These are phyloP conservation scores for Pythium myriotylum DNA, from an alignment of 352 stramenopile genomes.

Conservation along the genomic window DNA sequence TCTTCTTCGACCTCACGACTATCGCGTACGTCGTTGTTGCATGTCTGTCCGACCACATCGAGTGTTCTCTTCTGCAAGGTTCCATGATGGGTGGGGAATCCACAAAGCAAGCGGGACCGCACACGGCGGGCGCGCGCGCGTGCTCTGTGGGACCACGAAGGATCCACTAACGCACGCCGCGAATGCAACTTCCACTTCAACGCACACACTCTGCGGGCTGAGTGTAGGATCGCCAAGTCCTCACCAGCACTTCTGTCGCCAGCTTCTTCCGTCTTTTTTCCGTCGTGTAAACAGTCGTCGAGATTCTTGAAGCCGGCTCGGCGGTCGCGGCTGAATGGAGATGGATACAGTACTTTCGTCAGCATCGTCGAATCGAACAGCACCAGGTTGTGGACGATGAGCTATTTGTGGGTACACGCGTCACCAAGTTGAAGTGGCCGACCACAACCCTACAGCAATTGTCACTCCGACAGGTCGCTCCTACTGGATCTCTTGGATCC, in stretches of 20 bases:
- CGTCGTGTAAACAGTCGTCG: constrained; percentile 1
- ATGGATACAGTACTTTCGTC: constrained; percentile 3
- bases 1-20: too few relatives aligned
- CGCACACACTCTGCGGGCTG: not conserved
- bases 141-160: not conserved
- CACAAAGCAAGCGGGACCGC: not conserved
- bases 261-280: not conserved
- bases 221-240: not conserved
- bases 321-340: constrained; percentile 1
- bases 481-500: constrained; percentile 18
- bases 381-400: not conserved
- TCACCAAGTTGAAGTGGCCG: constrained; percentile 25
- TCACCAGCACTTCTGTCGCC: not conserved
- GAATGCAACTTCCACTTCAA: constrained; percentile 1
- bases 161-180: not conserved
- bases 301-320: not conserved
- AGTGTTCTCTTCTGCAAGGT: too few relatives aligned
- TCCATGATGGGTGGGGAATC: too few relatives aligned
- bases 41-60: too few relatives aligned
- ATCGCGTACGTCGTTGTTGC: too few relatives aligned
- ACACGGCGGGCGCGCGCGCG: not conserved
- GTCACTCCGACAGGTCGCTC: too few relatives aligned
- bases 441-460: constrained; percentile 11
- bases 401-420: constrained; percentile 7
- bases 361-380: not conserved